A percentile compares a stretch with the other conserved stretches of the same genome.
Conservation (phyloP, 345 rosid species). For the Gossypioides kirkii region DNA sequence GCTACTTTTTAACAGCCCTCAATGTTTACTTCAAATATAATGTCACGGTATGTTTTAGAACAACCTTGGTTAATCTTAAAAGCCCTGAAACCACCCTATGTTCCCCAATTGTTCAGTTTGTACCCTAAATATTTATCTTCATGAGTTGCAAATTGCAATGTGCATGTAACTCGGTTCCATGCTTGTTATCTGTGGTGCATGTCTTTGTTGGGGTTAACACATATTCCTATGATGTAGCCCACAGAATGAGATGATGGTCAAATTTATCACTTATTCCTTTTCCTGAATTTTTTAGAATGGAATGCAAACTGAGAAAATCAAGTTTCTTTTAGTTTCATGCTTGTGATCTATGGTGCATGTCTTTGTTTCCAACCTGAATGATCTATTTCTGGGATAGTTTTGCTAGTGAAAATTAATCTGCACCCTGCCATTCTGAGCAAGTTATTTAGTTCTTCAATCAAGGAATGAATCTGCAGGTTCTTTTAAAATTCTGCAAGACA, state of each 20-base stretch:
- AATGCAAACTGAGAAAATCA: neutral
- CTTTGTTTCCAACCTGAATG: neutral
- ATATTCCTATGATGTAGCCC: neutral
- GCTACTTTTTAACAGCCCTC: conserved; percentile 59
- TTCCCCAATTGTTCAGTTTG: neutral
- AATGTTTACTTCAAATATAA: conserved; percentile 80
- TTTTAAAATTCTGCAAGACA: neutral
- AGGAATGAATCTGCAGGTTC: neutral
- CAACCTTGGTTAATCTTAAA: conserved; percentile 5
- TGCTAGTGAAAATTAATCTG: neutral
- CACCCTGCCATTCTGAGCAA: neutral
- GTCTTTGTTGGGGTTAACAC: neutral
- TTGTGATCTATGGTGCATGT: neutral
- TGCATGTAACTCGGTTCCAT: neutral
- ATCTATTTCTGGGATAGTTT: neutral
- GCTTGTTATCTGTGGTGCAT: neutral
- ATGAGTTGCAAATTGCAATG: neutral
- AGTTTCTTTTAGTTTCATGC: neutral
- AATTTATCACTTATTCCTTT: neutral
- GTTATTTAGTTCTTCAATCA: neutral
- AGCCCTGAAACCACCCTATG: neutral
- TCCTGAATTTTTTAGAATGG: neutral
- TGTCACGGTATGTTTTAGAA: conserved; percentile 60
- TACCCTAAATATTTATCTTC: neutral
- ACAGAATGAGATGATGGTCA: neutral